phyloP scores from a whole-genome alignment of 257 asterid genomes.

The Solanum clarkiae region DNA sequence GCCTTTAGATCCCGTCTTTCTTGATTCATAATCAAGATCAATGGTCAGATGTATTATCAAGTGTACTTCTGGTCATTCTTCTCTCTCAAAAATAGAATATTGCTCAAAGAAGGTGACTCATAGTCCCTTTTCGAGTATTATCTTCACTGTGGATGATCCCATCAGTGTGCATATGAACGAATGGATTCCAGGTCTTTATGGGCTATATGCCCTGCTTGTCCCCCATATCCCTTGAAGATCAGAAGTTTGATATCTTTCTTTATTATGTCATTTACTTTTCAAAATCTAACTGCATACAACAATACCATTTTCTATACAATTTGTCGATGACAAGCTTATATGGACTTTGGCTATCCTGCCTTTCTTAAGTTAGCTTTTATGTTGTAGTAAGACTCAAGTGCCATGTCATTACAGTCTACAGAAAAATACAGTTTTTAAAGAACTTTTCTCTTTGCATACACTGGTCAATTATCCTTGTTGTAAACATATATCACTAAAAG shows the following conservation, averaged over 20 bases:
- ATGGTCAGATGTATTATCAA: no score
- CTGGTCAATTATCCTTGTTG: not conserved
- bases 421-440: not conserved
- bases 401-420: not conserved
- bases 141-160: not conserved
- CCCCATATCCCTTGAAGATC: no score
- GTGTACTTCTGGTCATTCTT: no score
- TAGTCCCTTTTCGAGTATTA: not conserved
- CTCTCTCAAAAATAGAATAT: not conserved
- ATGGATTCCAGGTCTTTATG: no score
- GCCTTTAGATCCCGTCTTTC: no score
- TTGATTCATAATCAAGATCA: no score
- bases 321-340: not conserved
- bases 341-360: not conserved
- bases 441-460: not conserved
- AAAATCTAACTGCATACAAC: not conserved
- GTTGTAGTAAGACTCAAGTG: not conserved
- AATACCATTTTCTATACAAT: not conserved
- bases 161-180: no score
- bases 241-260: not conserved
- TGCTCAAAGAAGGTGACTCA: not conserved
- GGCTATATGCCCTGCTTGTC: no score
- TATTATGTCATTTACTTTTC: not conserved
- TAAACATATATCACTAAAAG: not conserved
- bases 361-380: not conserved